Evolutionary conservation across 1,284 basidiomycete species (phyloP).

Genomic region (Waitea zeae): DNA sequence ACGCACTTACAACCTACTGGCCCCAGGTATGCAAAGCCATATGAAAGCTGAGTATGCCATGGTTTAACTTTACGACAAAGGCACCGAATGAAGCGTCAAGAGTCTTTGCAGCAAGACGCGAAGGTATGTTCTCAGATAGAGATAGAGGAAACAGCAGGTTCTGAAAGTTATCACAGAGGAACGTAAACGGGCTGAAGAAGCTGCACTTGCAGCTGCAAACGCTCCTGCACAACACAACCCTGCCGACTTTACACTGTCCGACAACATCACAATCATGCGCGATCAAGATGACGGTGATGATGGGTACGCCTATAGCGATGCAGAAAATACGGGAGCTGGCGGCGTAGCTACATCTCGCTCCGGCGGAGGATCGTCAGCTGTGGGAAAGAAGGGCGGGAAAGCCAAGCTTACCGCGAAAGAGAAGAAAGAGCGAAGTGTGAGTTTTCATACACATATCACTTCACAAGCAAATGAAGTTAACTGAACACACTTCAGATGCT

Average conservation of each 20-base stretch:
- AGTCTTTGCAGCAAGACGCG: constrained; percentile 34
- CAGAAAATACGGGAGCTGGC: constrained; percentile 1
- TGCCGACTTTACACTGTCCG: constrained; percentile 14
- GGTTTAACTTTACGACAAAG: constrained; percentile 24
- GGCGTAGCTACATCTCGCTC: constrained; percentile 14
- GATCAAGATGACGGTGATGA: constrained; percentile 21
- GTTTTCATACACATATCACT: no score
- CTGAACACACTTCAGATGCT: constrained; percentile 23
- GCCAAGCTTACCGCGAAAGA: constrained; percentile 62
- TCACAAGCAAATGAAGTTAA: neutral
- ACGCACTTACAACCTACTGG: constrained; percentile 86
- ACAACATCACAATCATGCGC: constrained; percentile 16
- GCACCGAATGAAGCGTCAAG: constrained; percentile 43
- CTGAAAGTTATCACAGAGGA: constrained; percentile 6
- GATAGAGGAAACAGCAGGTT: constrained; percentile 14
- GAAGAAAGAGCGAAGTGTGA: constrained; percentile 64
- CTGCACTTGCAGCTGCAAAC: constrained; percentile 14
- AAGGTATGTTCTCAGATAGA: constrained; percentile 23
- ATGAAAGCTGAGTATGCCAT: constrained; percentile 7
- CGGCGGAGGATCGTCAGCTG: no score
- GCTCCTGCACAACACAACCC: constrained; percentile 21
- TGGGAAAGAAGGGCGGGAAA: constrained; percentile 47
- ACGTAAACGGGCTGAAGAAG: constrained; percentile 7
- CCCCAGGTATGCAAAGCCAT: constrained; percentile 45
- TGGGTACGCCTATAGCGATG: constrained; percentile 7